Evolutionary conservation across 2,329 filamentous ascomycete genomes (phyloP).

Genomic region (Aureobasidium pullulans): DNA sequence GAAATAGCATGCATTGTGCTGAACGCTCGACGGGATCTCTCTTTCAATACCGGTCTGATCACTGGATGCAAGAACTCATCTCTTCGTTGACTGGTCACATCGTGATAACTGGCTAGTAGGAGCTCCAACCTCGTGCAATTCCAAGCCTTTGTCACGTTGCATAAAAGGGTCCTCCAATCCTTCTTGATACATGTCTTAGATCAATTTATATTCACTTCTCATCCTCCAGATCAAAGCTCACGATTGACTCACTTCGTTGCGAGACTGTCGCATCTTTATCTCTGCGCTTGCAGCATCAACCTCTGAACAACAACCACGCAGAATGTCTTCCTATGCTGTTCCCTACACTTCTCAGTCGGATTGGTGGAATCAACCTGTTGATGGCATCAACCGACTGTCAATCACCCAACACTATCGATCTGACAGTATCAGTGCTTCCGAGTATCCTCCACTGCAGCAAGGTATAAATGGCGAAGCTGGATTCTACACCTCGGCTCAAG

Average conservation of each 20-base stretch:
- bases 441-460: not conserved
- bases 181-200: not conserved
- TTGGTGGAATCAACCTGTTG: constrained; percentile 6
- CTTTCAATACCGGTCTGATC: not conserved
- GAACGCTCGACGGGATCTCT: not conserved
- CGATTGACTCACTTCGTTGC: constrained; percentile 1
- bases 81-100: constrained; percentile 3
- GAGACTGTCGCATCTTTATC: constrained; percentile 7
- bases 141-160: constrained; percentile 9
- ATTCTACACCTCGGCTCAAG: not conserved
- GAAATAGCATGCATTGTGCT: constrained; percentile 11
- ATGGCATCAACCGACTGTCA: not conserved
- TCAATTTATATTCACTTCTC: constrained; percentile 4
- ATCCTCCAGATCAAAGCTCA: not conserved
- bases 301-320: not conserved
- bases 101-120: not conserved
- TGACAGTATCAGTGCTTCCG: not conserved
- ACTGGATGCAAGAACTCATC: constrained; percentile 1
- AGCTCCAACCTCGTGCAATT: not conserved
- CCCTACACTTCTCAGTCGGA: not conserved
- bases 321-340: not conserved
- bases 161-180: not conserved
- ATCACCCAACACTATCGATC: not conserved
- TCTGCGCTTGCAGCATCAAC: not conserved
- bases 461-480: not conserved